Conservation (phyloP, 495 filamentous ascomycete genomes). For the Hypoxylon intermedium region DNA sequence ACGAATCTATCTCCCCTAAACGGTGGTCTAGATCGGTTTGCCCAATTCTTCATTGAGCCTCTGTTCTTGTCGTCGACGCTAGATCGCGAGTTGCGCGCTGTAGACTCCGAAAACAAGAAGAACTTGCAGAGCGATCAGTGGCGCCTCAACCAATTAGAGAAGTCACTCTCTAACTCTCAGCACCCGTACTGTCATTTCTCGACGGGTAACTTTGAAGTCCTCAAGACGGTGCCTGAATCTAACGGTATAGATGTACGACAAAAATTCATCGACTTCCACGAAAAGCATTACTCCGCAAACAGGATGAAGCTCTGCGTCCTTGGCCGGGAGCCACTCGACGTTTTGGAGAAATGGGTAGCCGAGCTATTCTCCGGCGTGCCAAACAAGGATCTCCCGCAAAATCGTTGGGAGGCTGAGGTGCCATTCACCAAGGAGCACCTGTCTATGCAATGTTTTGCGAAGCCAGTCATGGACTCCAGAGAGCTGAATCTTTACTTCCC, state of each 20-base stretch:
- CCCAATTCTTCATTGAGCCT: slow-evolving; percentile 94
- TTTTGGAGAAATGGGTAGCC: slow-evolving; percentile 84
- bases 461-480: slow-evolving; percentile 93
- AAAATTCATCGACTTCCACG: slow-evolving; percentile 94
- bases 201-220: slow-evolving; percentile 87
- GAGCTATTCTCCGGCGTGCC: slow-evolving; percentile 83
- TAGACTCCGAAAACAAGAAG: slow-evolving; percentile 99
- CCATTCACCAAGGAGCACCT: slow-evolving; percentile 73
- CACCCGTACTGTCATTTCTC: slow-evolving; percentile 98
- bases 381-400: slow-evolving; percentile 84
- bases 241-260: slow-evolving; percentile 86
- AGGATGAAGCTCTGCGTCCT: slow-evolving; percentile 94
- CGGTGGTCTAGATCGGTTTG: slow-evolving; percentile 92
- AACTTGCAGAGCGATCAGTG: slow-evolving; percentile 95
- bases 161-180: slow-evolving; percentile 84
- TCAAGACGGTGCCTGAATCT: slow-evolving; percentile 83
- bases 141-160: slow-evolving; percentile 91
- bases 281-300: slow-evolving; percentile 92
- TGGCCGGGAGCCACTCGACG: slow-evolving; percentile 86
- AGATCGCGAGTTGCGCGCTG: slow-evolving; percentile 88
- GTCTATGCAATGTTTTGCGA: slow-evolving; percentile 85
- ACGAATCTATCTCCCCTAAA: slow-evolving; percentile 76
- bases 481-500: slow-evolving; percentile 87
- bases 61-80: slow-evolving; percentile 89
- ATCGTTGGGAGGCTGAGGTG: slow-evolving; percentile 78